These are phyloP conservation scores for Elongisporangium undulatum DNA, from an alignment of 352 stramenopile species.

Conservation along the genomic window DNA sequence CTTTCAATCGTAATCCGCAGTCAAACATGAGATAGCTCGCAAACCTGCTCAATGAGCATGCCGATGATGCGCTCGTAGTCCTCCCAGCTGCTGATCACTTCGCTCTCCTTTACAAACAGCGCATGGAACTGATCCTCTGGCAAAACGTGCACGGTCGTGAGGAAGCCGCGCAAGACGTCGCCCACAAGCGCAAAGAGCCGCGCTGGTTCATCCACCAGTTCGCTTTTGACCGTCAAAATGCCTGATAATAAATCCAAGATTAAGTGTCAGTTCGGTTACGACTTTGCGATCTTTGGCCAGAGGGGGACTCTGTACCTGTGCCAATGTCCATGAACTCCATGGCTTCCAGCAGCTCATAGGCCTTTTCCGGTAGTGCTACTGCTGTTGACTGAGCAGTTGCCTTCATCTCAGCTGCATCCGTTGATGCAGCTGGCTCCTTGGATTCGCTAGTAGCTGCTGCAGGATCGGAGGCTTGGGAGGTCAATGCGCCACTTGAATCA, in stretches of 20 bases:
- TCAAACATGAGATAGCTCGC: neutral
- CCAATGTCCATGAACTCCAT: constrained; percentile 90
- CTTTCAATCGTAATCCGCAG: neutral
- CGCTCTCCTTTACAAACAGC: constrained; percentile 75
- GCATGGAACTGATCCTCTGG: constrained; percentile 58
- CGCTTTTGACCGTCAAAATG: constrained; percentile 83
- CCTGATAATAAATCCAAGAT: constrained; percentile 16
- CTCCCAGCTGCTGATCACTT: constrained; percentile 76
- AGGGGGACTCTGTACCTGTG: constrained; percentile 31
- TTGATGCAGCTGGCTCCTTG: neutral
- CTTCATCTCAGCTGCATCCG: neutral
- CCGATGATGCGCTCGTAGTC: constrained; percentile 81
- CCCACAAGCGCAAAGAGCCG: constrained; percentile 63
- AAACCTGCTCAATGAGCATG: constrained; percentile 79
- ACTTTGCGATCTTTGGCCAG: neutral
- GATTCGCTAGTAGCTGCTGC: too few relatives aligned
- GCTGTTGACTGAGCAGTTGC: neutral
- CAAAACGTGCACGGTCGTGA: constrained; percentile 57
- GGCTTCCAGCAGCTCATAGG: constrained; percentile 80
- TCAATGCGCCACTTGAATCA: neutral
- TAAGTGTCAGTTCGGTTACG: constrained; percentile 2
- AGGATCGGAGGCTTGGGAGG: constrained; percentile 1
- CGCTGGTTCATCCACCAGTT: constrained; percentile 64
- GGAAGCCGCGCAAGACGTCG: constrained; percentile 60
- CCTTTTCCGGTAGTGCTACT: constrained; percentile 33